Evolutionary conservation across 148 eudicot genomes (phyloP).

Genomic region (Amaranthus cruentus): DNA sequence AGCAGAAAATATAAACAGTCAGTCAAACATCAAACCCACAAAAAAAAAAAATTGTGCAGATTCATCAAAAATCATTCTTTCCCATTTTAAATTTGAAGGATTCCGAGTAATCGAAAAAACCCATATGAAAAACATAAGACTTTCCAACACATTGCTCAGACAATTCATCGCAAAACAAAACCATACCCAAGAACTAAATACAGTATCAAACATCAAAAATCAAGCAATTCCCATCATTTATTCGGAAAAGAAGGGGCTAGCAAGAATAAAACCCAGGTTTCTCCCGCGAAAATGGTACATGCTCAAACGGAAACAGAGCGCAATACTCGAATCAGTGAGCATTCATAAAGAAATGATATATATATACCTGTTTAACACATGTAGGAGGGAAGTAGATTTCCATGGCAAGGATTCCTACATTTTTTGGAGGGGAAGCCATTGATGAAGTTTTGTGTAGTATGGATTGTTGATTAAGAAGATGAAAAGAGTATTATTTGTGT

Average conservation of each 20-base stretch:
- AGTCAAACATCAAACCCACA: not conserved
- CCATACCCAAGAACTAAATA: too few relatives aligned
- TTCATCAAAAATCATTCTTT: not conserved
- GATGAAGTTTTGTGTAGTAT: not conserved
- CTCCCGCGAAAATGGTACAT: too few relatives aligned
- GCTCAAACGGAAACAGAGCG: too few relatives aligned
- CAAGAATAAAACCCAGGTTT: too few relatives aligned
- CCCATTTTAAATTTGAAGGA: not conserved
- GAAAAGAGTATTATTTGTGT: not conserved
- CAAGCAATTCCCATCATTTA: too few relatives aligned
- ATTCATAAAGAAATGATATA: not conserved
- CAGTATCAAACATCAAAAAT: too few relatives aligned
- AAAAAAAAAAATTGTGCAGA: not conserved
- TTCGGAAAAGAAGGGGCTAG: too few relatives aligned
- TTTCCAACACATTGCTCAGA: not conserved
- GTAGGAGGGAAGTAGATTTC: slow-evolving; percentile 98
- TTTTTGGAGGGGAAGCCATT: slow-evolving; percentile 31
- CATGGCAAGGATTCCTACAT: slow-evolving; percentile 96
- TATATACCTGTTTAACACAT: slow-evolving; percentile 77
- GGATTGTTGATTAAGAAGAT: not conserved
- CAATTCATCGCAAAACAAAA: not conserved
- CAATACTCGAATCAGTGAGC: not conserved
- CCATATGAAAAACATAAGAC: not conserved
- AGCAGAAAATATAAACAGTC: too few relatives aligned
- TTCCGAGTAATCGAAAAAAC: not conserved